Evolutionary conservation across 345 rosid genomes (phyloP).

Genomic region (Carallia pectinifolia): DNA sequence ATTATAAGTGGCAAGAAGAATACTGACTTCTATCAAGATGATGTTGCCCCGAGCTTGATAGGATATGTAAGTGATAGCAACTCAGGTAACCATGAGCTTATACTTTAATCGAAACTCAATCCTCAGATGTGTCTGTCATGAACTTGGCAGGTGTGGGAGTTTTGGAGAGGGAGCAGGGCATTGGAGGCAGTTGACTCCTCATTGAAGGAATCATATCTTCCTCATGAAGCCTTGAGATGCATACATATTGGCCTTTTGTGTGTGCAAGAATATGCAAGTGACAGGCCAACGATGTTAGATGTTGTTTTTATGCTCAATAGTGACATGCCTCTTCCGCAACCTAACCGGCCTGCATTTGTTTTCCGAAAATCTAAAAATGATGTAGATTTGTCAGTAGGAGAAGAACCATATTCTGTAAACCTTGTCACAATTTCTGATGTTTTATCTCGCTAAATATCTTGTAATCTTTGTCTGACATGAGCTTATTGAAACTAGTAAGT

Average conservation of each 20-base stretch:
- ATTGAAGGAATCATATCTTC: constrained; percentile 21
- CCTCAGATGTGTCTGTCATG: no score
- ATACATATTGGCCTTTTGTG: constrained; percentile 61
- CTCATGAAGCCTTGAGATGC: constrained; percentile 40
- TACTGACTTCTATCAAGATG: constrained; percentile 26
- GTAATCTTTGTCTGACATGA: no score
- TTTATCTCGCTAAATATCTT: no score
- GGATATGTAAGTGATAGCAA: constrained; percentile 47
- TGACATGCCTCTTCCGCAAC: not conserved
- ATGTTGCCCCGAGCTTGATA: constrained; percentile 36
- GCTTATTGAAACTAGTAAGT: no score
- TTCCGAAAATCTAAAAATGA: not conserved
- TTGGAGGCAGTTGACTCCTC: constrained; percentile 32
- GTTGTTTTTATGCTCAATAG: constrained; percentile 9
- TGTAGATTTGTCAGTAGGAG: not conserved
- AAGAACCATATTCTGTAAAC: not conserved
- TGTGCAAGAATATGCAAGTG: constrained; percentile 50
- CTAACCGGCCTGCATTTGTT: constrained; percentile 10
- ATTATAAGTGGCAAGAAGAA: constrained; percentile 51
- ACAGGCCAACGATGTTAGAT: constrained; percentile 46
- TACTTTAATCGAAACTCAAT: not conserved
- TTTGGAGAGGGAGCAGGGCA: constrained; percentile 28
- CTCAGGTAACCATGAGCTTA: no score
- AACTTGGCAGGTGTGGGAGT: constrained; percentile 52
- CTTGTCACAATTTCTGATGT: not conserved